Percentiles rank a stretch among this genome's conserved stretches.
These are phyloP conservation scores for Aschersonia sp. DNA, from an alignment of 2,329 filamentous ascomycete genomes.

Conservation along the genomic window DNA sequence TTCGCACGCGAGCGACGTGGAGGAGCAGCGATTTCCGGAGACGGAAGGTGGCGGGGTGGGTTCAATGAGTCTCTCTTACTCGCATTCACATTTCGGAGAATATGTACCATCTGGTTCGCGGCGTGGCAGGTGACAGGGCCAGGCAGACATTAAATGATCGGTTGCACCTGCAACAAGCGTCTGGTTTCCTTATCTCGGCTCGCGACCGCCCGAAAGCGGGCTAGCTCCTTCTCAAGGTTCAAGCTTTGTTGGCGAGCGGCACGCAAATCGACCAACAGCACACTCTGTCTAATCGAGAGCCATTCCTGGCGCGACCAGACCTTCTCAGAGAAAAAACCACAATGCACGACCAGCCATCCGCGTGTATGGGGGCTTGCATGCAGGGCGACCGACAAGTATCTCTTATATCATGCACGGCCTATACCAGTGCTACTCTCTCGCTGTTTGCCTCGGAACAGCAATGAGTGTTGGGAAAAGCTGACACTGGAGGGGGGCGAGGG, in stretches of 20 bases:
- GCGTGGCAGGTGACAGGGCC: neutral
- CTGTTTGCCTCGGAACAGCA: too few relatives aligned
- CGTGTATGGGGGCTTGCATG: neutral
- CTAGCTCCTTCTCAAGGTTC: neutral
- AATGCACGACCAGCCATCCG: neutral
- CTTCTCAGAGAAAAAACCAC: too few relatives aligned
- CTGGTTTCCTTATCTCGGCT: neutral
- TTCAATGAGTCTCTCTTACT: neutral
- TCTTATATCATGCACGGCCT: neutral
- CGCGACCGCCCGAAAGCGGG: neutral
- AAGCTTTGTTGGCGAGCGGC: neutral
- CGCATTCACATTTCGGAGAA: neutral
- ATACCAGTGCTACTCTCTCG: too few relatives aligned
- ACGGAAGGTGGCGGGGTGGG: conserved; percentile 6
- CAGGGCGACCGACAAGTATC: neutral
- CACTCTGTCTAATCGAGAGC: neutral
- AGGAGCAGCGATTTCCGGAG: conserved; percentile 6
- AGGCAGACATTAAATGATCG: neutral
- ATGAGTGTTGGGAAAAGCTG: too few relatives aligned
- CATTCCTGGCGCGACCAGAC: too few relatives aligned
- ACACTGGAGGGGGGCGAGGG: too few relatives aligned
- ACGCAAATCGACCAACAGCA: neutral
- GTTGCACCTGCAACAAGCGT: neutral
- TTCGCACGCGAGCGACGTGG: conserved; percentile 1
- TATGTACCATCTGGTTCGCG: neutral